Percentiles rank a stretch among this genome's conserved stretches.
Evolutionary conservation across 208 protist species (phyloP).

Genomic region (Wallacemonas sp.): DNA sequence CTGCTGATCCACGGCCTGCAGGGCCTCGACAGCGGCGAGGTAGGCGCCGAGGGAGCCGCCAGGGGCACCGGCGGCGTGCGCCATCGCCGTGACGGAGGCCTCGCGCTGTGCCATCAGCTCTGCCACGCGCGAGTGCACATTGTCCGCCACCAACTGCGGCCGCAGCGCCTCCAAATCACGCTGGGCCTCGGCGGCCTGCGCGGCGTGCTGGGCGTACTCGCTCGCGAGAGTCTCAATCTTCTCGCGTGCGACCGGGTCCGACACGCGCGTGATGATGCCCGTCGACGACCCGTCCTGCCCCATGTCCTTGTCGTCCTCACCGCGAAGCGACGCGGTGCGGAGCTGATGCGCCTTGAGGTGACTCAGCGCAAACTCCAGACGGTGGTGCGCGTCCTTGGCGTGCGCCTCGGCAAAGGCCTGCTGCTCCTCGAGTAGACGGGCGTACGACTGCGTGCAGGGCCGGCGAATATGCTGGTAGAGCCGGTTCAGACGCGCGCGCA

Average conservation of each 20-base stretch:
- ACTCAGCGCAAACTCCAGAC: slow-evolving; percentile 41
- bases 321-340: slow-evolving; percentile 3
- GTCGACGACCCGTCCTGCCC: no score
- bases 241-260: slow-evolving; percentile 16
- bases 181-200: slow-evolving; percentile 16
- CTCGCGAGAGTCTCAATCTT: slow-evolving; percentile 15
- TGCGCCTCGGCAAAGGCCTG: slow-evolving; percentile 25
- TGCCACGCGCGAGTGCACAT: slow-evolving; percentile 21
- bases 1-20: slow-evolving; percentile 34
- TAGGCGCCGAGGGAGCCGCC: slow-evolving; percentile 22
- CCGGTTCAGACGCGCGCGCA: slow-evolving; percentile 23
- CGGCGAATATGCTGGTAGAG: slow-evolving; percentile 45
- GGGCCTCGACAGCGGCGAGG: slow-evolving; percentile 36
- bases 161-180: slow-evolving; percentile 20
- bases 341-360: slow-evolving; percentile 30
- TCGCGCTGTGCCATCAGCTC: slow-evolving; percentile 11
- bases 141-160: slow-evolving; percentile 8
- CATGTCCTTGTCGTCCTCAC: neutral
- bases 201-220: slow-evolving; percentile 23
- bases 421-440: slow-evolving; percentile 40
- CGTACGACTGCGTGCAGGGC: slow-evolving; percentile 41
- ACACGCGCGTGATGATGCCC: slow-evolving; percentile 19
- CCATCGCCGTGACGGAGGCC: neutral
- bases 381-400: slow-evolving; percentile 27
- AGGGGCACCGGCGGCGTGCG: slow-evolving; percentile 12